Percentiles rank a stretch among this genome's conserved stretches.
phyloP scores from a whole-genome alignment of 805 yeast genomes.

The Lipomyces yamadae region DNA sequence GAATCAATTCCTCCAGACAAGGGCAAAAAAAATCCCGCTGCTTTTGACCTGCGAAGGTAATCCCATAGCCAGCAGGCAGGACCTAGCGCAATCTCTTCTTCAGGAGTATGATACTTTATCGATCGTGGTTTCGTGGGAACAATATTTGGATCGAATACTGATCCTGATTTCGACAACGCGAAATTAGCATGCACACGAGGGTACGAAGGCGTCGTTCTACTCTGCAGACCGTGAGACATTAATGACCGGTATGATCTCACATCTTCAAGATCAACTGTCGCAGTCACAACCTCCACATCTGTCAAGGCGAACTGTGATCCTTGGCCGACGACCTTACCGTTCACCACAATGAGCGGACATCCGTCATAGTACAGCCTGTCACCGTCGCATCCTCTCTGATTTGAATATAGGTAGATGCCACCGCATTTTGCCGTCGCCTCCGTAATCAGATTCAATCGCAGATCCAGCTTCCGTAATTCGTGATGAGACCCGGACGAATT shows the following conservation, averaged over 20 bases:
- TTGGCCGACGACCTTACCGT: conserved; percentile 91
- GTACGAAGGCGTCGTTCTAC: conserved; percentile 49
- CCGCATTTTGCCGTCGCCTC: conserved; percentile 97
- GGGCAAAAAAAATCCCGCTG: conserved; percentile 92
- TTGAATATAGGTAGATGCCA: conserved; percentile 89
- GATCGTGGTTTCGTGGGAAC: conserved; percentile 59
- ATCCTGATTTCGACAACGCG: conserved; percentile 62
- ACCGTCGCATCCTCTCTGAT: conserved; percentile 98
- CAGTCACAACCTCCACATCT: conserved; percentile 95
- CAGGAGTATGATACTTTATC: conserved; percentile 75
- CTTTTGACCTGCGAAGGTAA: conserved; percentile 85
- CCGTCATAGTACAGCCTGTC: conserved; percentile 97
- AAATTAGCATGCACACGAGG: conserved; percentile 62
- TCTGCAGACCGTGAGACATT: conserved; percentile 79
- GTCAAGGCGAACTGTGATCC: conserved; percentile 86
- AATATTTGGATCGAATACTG: conserved; percentile 64
- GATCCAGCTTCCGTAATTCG: conserved; percentile 85
- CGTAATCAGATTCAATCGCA: conserved; percentile 79
- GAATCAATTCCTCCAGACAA: conserved; percentile 97
- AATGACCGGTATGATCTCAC: conserved; percentile 81
- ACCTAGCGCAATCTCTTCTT: conserved; percentile 95
- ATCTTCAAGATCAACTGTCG: conserved; percentile 91
- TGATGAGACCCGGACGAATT: conserved; percentile 98
- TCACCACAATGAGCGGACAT: conserved; percentile 90
- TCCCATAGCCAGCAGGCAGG: conserved; percentile 99